Evolutionary conservation across 768 basidiomycete species (phyloP), one percentile per base, ranked within the genome.

Genomic region (Collybia sp.): DNA sequence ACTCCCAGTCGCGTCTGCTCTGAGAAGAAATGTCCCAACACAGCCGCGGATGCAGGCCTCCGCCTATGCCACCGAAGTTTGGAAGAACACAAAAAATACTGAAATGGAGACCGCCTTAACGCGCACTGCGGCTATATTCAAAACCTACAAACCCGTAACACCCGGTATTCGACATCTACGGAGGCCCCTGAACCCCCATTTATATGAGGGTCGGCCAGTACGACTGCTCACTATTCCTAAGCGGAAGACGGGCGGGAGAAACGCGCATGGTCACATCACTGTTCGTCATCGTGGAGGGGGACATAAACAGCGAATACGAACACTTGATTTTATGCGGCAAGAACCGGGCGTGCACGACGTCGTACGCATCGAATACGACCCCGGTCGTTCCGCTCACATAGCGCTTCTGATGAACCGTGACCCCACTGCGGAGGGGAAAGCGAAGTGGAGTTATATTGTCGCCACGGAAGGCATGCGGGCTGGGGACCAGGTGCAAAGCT

Each of bases 311-410:
- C 82, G 96, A 30, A 82, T 95, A 49, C 83, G 96, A 25, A 73
- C 82, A 33, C 67, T 99, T 44, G 96, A 99, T 65, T 98, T 95
- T 58, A 67, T 72, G 63, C 79, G 96, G 44, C 66, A 69, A n/a
- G 82, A 84, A 48, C 72, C 80, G 1, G 95, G 95, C 8, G 68
- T 84, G 31, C 88, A 90, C 58, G 89, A 94, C 54, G 93, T 98
- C 38, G 77, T 94, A 3, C 79, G 96, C 40, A 90, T 99, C 53
- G 96, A 98, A 68, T 99, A 95, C 59, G 96, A 98, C 70, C 96
- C 96, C 0, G 88, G 88, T 3, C 77, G 96, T 37, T 88, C 85
- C 31, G 92, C 90, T 6, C 96, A 99, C 63, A 95, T 99, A 58
- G 95, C 96, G 2, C 77, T 99, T 49, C 60, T 97, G 58, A 75